Evolutionary conservation across 352 stramenopile species (phyloP), one percentile per base, ranked within the genome.

Genomic region (Pythium aquatile): DNA sequence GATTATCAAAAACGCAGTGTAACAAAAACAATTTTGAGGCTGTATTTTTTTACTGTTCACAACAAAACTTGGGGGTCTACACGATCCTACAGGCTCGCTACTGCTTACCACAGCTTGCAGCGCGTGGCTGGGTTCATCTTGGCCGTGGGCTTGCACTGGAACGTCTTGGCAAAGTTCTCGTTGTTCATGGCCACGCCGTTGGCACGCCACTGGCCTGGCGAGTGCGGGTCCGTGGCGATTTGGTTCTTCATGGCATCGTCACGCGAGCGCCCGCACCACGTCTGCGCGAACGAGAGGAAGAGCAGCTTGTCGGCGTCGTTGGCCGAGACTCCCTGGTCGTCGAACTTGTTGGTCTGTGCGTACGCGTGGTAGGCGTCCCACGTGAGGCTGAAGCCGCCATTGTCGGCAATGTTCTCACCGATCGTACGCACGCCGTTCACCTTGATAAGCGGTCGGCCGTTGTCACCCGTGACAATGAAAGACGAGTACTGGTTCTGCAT

Each of bases 331-430:
- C 48, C 40, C 24, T 14, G 35, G 42, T 51, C 37, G 33, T 53
- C 32, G 28, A 66, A 16, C 51, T 48, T 35, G 32, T 26, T 24
- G 29, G 57, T 66, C 54, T 69, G 59, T 17, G 68, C 62, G 55
- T 69, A 74, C 59, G 72, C 73, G 48, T 81, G 69, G 82, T 77
- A 93, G n/a, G 85, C 82, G 28, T 88, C 73, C 63, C 75, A 91
- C 51, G 82, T 71, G 26, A 94, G 63, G 24, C 67, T 66, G 13
- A 93, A 57, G 1, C 85, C 85, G 20, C 85, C 85, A 40, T 89
- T 87, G 64, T 94, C 85, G 53, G 85, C 85, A 59, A 94, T 91
- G 63, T 91, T 92, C 58, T 94, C 85, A 3, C 74, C 74, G 37
- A 94, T 73, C 9, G 83, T 94, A 29, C 76, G 66, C 37, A 75